A percentile compares a stretch with the other conserved stretches of the same genome.
These are phyloP conservation scores for Apophysomyces elegans DNA, from an alignment of 371 early-diverging fungal species.

Conservation along the genomic window DNA sequence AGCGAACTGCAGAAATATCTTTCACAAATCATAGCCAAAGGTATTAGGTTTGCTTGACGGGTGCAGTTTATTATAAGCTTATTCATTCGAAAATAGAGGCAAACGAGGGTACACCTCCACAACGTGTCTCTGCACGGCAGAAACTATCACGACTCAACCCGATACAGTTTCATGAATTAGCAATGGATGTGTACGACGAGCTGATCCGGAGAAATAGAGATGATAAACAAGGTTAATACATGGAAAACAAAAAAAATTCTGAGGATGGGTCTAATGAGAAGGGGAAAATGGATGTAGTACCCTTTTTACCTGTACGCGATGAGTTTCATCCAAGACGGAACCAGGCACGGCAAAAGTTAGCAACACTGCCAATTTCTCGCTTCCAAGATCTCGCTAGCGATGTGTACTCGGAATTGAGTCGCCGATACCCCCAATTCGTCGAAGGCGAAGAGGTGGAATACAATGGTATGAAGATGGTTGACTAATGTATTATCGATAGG, in stretches of 20 bases:
- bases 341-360: conserved; percentile 96
- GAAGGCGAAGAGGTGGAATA: conserved; percentile 21
- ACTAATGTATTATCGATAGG: neutral
- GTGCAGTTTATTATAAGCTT: neutral
- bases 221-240: conserved; percentile 56
- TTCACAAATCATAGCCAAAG: conserved; percentile 36
- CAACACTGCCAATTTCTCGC: conserved; percentile 80
- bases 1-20: conserved; percentile 44
- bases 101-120: conserved; percentile 53
- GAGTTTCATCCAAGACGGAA: conserved; percentile 93
- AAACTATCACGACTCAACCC: conserved; percentile 82
- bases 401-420: conserved; percentile 80
- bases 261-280: neutral
- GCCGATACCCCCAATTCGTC: conserved; percentile 61
- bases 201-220: conserved; percentile 74
- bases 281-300: conserved; percentile 56
- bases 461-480: neutral
- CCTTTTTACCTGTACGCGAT: conserved; percentile 82
- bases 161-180: conserved; percentile 91
- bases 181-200: conserved; percentile 97
- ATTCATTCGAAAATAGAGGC: conserved; percentile 33
- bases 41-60: conserved; percentile 21
- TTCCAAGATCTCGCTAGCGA: conserved; percentile 92
- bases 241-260: neutral
- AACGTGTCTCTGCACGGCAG: conserved; percentile 75